phyloP scores from a whole-genome alignment of 176 grass and related monocot species.

The Ensete glaucum region DNA sequence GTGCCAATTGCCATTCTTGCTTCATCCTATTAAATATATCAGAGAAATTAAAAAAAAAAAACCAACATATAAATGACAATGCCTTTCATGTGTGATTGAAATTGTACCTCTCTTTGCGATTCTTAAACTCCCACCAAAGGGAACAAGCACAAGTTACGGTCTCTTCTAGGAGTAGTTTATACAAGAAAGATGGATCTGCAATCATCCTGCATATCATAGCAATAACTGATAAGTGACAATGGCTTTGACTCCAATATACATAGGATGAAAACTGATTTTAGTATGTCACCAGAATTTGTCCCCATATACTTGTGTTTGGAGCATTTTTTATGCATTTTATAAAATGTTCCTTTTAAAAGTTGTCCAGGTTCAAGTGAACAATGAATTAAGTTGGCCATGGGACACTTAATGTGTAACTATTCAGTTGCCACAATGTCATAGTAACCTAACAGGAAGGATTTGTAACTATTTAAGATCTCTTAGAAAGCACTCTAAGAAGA shows the following conservation, averaged over 20 bases:
- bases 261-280: not conserved
- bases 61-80: conserved; percentile 19
- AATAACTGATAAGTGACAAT: not conserved
- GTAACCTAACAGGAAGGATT: too few relatives aligned
- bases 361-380: too few relatives aligned
- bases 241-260: not conserved
- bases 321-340: not conserved
- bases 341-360: too few relatives aligned
- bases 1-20: conserved; percentile 82
- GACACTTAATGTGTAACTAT: too few relatives aligned
- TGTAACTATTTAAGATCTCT: too few relatives aligned
- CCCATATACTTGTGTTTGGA: not conserved
- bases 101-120: conserved; percentile 75
- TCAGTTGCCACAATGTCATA: too few relatives aligned
- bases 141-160: conserved; percentile 48
- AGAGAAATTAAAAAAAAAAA: conserved; percentile 14
- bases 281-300: not conserved
- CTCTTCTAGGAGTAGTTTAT: conserved; percentile 83
- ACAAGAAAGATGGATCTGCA: conserved; percentile 82
- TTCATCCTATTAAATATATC: conserved; percentile 50
- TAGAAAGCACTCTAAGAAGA: too few relatives aligned
- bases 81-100: conserved; percentile 18
- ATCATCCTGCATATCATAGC: conserved; percentile 63
- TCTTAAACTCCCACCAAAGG: conserved; percentile 79
- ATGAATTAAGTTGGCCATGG: too few relatives aligned